Base-by-base conservation (phyloP, 768 basidiomycete genomes). In the Collybiopsis luxurians region DNA sequence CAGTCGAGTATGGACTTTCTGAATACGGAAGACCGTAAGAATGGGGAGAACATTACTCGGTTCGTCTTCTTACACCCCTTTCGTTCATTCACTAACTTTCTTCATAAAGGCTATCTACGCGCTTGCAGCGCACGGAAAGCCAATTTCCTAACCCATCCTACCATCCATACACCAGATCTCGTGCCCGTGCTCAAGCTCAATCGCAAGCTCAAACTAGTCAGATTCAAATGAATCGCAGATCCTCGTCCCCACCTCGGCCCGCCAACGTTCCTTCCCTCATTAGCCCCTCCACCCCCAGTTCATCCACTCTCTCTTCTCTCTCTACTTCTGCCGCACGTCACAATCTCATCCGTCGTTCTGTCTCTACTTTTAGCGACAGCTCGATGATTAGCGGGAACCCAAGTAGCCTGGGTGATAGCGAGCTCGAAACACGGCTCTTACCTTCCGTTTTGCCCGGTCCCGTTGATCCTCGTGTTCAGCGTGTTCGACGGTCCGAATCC, bases 1-100 rank as follows among this genome's bases (percentile, higher is more conserved):
- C 89, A 90, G 73, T 90, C 89, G 23, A 90, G 89, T 68, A 92
- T 92, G 91, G 91, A 93, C 66, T 92, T 91, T 61, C 83, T 93
- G 71, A 81, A 79, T 58, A 69, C 78, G 28, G 76, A 77, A 51
- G 75, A 82, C 58, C 64, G 77, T 62, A 75, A 78, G 61, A 75
- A 78, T 53, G 82, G 77, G 55, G 78, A 83, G 51, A 75, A 75
- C 52, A 84, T 90, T 65, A 76, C 79, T 55, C 79, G 83, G 90
- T 91, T 70, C 53, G 83, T 76, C 31, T 24, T 36, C 51, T 59
- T 45, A 56, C 7, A 15, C 24, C 11, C 51, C 60, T 50, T 60
- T 60, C 48, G 58, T 59, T 55, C 44, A 58, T 56, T 52, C 56
- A 60, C 31, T 53, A 59, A 50, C 42, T 60, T 34, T 56, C 55